Conservation (phyloP, 345 rosid species). For the Luvunga scandens region DNA sequence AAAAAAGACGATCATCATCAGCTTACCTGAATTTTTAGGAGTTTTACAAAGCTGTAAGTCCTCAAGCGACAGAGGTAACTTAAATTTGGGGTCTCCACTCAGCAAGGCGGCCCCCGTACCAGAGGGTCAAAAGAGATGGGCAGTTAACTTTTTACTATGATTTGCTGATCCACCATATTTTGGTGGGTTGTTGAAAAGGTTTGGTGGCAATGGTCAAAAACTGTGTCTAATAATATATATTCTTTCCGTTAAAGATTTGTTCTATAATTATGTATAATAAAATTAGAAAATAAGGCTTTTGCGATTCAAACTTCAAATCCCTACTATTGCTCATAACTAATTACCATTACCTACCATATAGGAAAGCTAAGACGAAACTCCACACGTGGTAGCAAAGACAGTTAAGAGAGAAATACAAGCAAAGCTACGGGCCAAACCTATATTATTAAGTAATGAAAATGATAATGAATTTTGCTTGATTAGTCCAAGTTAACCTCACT, state of each 20-base stretch:
- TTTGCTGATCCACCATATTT: not conserved
- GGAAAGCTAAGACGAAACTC: not conserved
- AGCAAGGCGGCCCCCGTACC: not conserved
- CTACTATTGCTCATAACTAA: not conserved
- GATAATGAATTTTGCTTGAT: not conserved
- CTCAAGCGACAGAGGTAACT: not conserved
- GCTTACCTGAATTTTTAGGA: not conserved
- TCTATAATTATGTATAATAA: not conserved
- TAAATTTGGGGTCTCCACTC: not conserved
- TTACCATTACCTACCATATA: not conserved
- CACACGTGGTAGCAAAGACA: not conserved
- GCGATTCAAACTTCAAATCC: not conserved
- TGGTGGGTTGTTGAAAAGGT: slow-evolving; percentile 18
- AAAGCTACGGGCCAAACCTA: not conserved
- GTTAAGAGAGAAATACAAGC: not conserved
- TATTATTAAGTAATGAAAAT: not conserved
- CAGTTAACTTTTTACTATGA: not conserved
- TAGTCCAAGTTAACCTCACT: not conserved
- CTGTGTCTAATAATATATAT: not conserved
- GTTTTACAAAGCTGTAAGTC: not conserved
- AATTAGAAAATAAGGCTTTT: not conserved
- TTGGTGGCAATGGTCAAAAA: slow-evolving; percentile 21
- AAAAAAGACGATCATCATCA: not conserved
- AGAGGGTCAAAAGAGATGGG: not conserved
- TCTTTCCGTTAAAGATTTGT: slow-evolving; percentile 21